Evolutionary conservation across 140 eudicot genomes (phyloP).

Genomic region (Oenanthe javanica): DNA sequence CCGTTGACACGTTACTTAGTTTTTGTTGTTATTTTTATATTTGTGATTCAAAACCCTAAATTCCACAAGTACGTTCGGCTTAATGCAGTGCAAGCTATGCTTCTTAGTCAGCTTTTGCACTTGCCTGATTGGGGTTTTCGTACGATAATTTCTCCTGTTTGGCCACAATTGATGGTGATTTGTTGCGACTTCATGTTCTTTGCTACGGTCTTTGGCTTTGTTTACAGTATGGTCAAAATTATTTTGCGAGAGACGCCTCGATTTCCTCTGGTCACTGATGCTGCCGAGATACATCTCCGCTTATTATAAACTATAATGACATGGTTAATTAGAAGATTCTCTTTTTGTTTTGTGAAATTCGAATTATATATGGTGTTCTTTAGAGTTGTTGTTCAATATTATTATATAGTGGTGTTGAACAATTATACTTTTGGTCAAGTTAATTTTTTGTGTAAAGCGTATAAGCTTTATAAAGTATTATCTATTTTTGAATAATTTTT

Average conservation of each 20-base stretch:
- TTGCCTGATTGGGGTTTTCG: conserved; percentile 43
- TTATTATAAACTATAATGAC: not conserved
- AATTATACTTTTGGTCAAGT: not conserved
- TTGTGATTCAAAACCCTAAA: conserved; percentile 54
- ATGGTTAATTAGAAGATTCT: not conserved
- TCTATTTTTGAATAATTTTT: too few species aligned
- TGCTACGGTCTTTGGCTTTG: conserved; percentile 39
- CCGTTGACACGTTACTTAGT: conserved; percentile 58
- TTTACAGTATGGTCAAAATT: conserved; percentile 40
- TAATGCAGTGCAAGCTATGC: conserved; percentile 85
- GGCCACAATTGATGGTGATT: conserved; percentile 48
- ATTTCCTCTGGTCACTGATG: conserved; percentile 78
- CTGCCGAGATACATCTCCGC: conserved; percentile 36
- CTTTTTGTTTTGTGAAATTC: not conserved
- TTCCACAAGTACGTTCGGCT: conserved; percentile 60
- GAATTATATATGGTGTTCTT: not conserved
- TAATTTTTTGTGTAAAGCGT: too few species aligned
- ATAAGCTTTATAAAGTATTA: too few species aligned
- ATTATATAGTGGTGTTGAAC: not conserved
- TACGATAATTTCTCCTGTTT: conserved; percentile 44
- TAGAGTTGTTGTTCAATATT: not conserved
- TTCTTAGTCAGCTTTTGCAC: conserved; percentile 58
- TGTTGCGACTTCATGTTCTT: conserved; percentile 42
- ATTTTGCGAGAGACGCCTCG: conserved; percentile 64
- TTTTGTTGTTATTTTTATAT: conserved; percentile 46